Evolutionary conservation across 768 basidiomycete species (phyloP).

Genomic region (Hemileccinum rubropunctum): DNA sequence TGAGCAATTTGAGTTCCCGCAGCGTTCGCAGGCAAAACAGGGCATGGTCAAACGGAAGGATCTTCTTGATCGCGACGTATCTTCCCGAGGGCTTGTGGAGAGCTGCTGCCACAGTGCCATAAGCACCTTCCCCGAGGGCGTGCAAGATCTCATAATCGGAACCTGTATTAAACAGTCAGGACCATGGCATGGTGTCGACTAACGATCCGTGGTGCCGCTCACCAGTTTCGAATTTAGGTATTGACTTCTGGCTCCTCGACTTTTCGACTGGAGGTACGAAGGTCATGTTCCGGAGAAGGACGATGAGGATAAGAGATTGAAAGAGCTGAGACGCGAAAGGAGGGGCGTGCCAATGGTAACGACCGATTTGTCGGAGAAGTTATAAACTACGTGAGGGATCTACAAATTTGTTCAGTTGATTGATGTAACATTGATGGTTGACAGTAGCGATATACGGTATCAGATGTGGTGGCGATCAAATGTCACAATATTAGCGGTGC

Average conservation of each 20-base stretch:
- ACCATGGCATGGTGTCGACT: neutral
- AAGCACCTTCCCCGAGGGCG: slow-evolving; percentile 81
- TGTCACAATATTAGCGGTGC: neutral
- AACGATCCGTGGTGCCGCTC: slow-evolving; percentile 8
- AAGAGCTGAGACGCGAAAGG: neutral
- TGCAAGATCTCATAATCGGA: slow-evolving; percentile 73
- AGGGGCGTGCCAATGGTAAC: neutral
- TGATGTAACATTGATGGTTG: slow-evolving; percentile 11
- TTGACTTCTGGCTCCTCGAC: slow-evolving; percentile 54
- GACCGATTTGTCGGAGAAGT: neutral
- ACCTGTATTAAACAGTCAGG: slow-evolving; percentile 38
- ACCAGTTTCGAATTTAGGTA: slow-evolving; percentile 77
- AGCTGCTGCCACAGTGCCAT: slow-evolving; percentile 89
- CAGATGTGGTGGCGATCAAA: slow-evolving; percentile 1
- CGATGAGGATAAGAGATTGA: neutral
- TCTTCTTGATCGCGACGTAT: slow-evolving; percentile 94
- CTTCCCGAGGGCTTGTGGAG: slow-evolving; percentile 77
- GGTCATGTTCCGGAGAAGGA: slow-evolving; percentile 1
- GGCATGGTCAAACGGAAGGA: slow-evolving; percentile 92
- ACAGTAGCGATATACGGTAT: slow-evolving; percentile 2
- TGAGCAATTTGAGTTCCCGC: slow-evolving; percentile 87
- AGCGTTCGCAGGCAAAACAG: slow-evolving; percentile 88
- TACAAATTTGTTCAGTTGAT: slow-evolving; percentile 1
- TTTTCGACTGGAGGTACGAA: slow-evolving; percentile 9
- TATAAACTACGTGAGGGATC: slow-evolving; percentile 2